Base-by-base conservation (phyloP, 352 stramenopile species). In the Globisporangium abappressorium region DNA sequence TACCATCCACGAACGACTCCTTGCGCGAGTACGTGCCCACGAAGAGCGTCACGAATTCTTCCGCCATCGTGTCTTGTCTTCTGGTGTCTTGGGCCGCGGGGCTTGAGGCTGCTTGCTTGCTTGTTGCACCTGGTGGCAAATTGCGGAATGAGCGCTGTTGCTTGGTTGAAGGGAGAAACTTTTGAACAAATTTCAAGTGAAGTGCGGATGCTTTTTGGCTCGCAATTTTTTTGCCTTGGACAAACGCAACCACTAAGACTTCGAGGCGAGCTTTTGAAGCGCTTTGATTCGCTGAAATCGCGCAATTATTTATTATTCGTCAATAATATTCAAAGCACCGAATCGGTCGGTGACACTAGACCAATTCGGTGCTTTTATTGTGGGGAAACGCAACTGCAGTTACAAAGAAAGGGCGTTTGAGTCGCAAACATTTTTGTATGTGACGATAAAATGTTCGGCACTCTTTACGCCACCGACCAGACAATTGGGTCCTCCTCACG, bases 11-110 rank as follows among this genome's bases (percentile, higher is more conserved):
- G 71, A 91, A 83, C 57, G 72, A 77, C 75, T 92, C 81, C 68
- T 85, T 85, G 65, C 85, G 85, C 58, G 87, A 92, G 73, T 95
- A 95, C n/a, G 85, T 94, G 66, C 87, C 87, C 24, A 94, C 85
- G 57, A 92, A 91, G 2, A 95, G 73, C 26, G 79, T 82, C 34
- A 73, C 74, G 57, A 73, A 70, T 2, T 62, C 46, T 12, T 53
- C 56, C 6, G 28, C 20, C 9, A 36, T 55, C 20, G 20, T 30
- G 30, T 36, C 43, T 46, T 51, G 55, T 33, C 1, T 54, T 8
- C 18, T 3, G 15, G 20, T 20, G 46, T 24, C 46, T 24, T 51
- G 8, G 36, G 22, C 34, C 11, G 26, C 5, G 51, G 30, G 20
- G 46, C n/a, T 18, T 22, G 22, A 28, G 26, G 49, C 49, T 56